A percentile compares a stretch with the other conserved stretches of the same genome.
Conservation (phyloP, 108 stramenopile species). For the Nitzschia sp. region DNA sequence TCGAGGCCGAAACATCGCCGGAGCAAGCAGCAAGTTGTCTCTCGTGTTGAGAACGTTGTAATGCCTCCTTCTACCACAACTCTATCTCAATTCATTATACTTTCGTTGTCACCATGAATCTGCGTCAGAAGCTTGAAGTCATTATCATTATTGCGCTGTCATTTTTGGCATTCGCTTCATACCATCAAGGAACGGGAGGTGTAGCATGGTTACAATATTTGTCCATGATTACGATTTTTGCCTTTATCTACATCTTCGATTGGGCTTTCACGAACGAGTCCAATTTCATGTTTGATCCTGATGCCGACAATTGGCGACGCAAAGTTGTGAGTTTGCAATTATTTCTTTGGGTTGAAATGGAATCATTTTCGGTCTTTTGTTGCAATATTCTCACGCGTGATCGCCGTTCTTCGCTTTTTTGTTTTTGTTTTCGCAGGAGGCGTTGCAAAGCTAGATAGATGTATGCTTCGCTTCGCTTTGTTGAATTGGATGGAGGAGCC, state of each 20-base stretch:
- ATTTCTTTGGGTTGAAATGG: not conserved
- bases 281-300: constrained; percentile 88
- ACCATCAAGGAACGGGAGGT: constrained; percentile 74
- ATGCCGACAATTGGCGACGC: constrained; percentile 92
- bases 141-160: constrained; percentile 65
- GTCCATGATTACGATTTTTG: constrained; percentile 58
- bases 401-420: not conserved
- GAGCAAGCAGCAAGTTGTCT: too few relatives aligned
- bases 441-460: not conserved
- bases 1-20: not conserved
- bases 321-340: constrained; percentile 72
- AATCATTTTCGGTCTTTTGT: not conserved
- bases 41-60: too few relatives aligned
- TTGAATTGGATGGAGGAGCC: not conserved
- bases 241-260: constrained; percentile 76
- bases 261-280: constrained; percentile 68
- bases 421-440: not conserved
- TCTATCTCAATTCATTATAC: not conserved
- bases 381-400: too few relatives aligned
- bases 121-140: constrained; percentile 48
- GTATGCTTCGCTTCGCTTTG: too few relatives aligned
- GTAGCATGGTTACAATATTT: constrained; percentile 83
- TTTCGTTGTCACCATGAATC: constrained; percentile 26
- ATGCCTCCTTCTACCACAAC: not conserved
- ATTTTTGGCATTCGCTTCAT: constrained; percentile 78